Percentiles rank a stretch among this genome's conserved stretches.
Evolutionary conservation across 371 early-diverging fungal species (phyloP).

Genomic region (Mortierella sp.): DNA sequence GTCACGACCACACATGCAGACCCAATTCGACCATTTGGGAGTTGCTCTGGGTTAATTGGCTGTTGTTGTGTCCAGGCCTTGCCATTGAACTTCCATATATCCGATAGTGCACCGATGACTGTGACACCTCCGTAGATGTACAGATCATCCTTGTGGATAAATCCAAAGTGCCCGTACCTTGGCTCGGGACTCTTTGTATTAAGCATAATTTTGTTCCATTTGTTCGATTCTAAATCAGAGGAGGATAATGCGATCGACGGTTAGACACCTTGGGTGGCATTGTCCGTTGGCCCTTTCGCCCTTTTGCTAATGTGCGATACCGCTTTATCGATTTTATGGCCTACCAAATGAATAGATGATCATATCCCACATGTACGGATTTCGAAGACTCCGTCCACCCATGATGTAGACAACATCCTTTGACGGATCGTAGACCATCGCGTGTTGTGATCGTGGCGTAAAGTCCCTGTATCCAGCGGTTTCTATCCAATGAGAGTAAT

Average conservation of each 20-base stretch:
- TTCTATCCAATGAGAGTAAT: constrained; percentile 6
- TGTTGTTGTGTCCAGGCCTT: constrained; percentile 17
- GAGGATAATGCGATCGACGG: too few relatives aligned
- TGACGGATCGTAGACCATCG: constrained; percentile 41
- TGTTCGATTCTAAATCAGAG: constrained; percentile 19
- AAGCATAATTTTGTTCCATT: constrained; percentile 29
- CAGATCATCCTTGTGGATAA: constrained; percentile 30
- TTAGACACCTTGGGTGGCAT: too few relatives aligned
- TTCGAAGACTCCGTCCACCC: constrained; percentile 33
- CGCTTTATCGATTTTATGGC: background rate
- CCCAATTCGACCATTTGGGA: constrained; percentile 24
- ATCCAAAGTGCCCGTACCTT: constrained; percentile 46
- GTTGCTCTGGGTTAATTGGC: constrained; percentile 29
- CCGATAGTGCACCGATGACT: constrained; percentile 16
- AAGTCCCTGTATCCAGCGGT: constrained; percentile 46
- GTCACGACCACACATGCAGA: constrained; percentile 33
- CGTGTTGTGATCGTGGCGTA: constrained; percentile 42
- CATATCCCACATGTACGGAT: constrained; percentile 25
- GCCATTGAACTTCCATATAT: constrained; percentile 44
- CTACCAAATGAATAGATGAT: constrained; percentile 43
- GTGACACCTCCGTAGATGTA: constrained; percentile 45
- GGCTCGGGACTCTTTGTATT: constrained; percentile 20
- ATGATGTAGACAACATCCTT: constrained; percentile 51
- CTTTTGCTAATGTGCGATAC: too few relatives aligned
- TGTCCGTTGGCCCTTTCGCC: too few relatives aligned